Evolutionary conservation across 2,329 filamentous ascomycete genomes (phyloP).

Genomic region (Scedosporium boydii): DNA sequence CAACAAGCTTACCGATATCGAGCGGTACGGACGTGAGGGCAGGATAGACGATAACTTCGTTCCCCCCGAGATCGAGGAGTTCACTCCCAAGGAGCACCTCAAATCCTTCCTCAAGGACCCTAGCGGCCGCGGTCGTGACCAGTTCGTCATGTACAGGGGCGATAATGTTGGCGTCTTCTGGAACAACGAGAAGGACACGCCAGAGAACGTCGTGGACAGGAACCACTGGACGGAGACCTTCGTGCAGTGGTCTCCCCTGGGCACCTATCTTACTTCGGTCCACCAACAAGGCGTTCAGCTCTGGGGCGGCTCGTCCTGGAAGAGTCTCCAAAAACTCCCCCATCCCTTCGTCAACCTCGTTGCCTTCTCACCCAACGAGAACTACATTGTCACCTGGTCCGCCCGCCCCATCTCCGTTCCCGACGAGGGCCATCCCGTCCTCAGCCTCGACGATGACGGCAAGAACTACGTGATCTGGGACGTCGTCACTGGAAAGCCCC

Average conservation of each 20-base stretch:
- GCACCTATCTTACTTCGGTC: slow-evolving; percentile 89
- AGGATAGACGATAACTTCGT: slow-evolving; percentile 86
- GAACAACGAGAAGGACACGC: slow-evolving; percentile 92
- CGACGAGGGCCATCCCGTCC: slow-evolving; percentile 73
- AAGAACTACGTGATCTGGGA: slow-evolving; percentile 99
- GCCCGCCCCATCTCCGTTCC: slow-evolving; percentile 87
- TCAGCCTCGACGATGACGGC: slow-evolving; percentile 87
- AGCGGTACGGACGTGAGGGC: slow-evolving; percentile 90
- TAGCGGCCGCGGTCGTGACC: slow-evolving; percentile 72
- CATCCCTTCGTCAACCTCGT: slow-evolving; percentile 94
- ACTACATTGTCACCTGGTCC: slow-evolving; percentile 94
- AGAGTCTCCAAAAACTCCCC: slow-evolving; percentile 82
- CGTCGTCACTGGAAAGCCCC: slow-evolving; percentile 75
- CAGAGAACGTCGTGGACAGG: slow-evolving; percentile 83
- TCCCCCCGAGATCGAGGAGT: slow-evolving; percentile 71
- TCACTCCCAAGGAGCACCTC: slow-evolving; percentile 91
- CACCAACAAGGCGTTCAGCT: slow-evolving; percentile 95
- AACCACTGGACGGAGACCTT: slow-evolving; percentile 98
- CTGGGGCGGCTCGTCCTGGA: slow-evolving; percentile 88
- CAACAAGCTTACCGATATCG: slow-evolving; percentile 97
- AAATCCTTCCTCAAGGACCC: slow-evolving; percentile 87
- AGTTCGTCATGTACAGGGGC: slow-evolving; percentile 88
- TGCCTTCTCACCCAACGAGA: slow-evolving; percentile 89
- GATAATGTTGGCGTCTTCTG: slow-evolving; percentile 93
- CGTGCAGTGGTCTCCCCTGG: slow-evolving; percentile 93